These are phyloP conservation scores for Iodosphaeria phyllophila DNA, from an alignment of 2,329 filamentous ascomycete species.

Conservation along the genomic window DNA sequence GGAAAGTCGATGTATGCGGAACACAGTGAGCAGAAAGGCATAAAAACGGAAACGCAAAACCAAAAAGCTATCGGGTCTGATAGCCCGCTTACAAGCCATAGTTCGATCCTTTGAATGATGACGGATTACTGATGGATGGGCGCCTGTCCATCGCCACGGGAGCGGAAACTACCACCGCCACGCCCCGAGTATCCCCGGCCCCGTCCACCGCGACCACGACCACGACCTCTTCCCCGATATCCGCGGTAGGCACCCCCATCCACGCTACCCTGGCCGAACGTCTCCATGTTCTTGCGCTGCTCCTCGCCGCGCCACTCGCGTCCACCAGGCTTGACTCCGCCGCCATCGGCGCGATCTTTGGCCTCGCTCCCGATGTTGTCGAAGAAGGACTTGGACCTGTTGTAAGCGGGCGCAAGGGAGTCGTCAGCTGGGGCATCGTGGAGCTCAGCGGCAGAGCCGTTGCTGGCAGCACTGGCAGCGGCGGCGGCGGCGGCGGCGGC, in stretches of 20 bases:
- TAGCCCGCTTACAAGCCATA: too few species aligned
- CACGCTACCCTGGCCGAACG: constrained; percentile 90
- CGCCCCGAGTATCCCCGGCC: constrained; percentile 21
- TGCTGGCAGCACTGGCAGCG: constrained; percentile 25
- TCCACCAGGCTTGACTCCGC: constrained; percentile 49
- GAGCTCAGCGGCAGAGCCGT: constrained; percentile 3
- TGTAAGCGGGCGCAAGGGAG: constrained; percentile 40
- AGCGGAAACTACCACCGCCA: constrained; percentile 11
- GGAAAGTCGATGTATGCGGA: too few species aligned
- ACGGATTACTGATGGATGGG: constrained; percentile 1
- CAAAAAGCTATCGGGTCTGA: too few species aligned
- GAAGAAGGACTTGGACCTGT: constrained; percentile 83
- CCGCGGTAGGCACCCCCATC: constrained; percentile 61
- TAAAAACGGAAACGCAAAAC: too few species aligned
- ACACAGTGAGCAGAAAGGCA: too few species aligned
- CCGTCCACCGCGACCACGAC: constrained; percentile 39
- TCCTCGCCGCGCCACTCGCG: constrained; percentile 85
- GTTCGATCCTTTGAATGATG: too few species aligned
- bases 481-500: too few species aligned
- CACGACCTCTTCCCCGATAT: constrained; percentile 64
- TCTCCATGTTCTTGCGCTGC: constrained; percentile 91
- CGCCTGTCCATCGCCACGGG: constrained; percentile 1
- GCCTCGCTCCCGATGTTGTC: constrained; percentile 95
- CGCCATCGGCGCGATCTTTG: constrained; percentile 67
- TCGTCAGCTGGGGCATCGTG: constrained; percentile 13